Percentiles rank a stretch among this genome's conserved stretches.
These are phyloP conservation scores for Pichia sp. DNA, from an alignment of 1,139 yeast genomes.

Conservation along the genomic window DNA sequence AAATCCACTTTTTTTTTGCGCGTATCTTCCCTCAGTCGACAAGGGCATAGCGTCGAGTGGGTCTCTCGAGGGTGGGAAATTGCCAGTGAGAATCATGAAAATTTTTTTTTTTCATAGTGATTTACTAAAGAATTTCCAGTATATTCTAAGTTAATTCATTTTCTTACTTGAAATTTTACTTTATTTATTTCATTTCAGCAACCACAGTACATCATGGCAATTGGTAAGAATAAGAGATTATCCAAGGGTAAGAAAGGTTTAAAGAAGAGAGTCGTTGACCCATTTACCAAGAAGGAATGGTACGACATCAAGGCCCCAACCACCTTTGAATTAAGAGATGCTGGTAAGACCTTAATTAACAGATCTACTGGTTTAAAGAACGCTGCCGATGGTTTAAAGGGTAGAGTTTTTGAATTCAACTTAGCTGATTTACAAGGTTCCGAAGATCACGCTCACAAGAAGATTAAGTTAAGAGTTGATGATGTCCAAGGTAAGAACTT, in stretches of 20 bases:
- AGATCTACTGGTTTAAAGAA: conserved; percentile 88
- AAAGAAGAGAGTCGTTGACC: conserved; percentile 94
- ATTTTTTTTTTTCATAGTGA: no score
- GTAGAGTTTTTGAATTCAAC: conserved; percentile 82
- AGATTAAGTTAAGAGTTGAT: conserved; percentile 82
- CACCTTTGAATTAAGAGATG: conserved; percentile 88
- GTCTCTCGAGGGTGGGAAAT: no score
- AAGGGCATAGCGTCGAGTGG: no score
- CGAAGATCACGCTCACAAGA: conserved; percentile 89
- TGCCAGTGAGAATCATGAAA: no score
- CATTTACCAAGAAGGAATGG: conserved; percentile 95
- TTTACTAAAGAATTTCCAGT: no score
- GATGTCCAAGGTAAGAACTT: conserved; percentile 91
- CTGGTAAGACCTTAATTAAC: conserved; percentile 92
- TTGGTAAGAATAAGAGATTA: conserved; percentile 95
- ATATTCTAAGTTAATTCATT: neutral
- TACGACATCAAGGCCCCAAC: conserved; percentile 92
- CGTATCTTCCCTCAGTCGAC: no score
- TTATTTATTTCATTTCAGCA: conserved; percentile 6
- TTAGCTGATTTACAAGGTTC: conserved; percentile 89
- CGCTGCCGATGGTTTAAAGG: conserved; percentile 88
- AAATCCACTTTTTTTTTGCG: no score
- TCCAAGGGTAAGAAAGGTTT: conserved; percentile 94
- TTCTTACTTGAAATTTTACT: neutral
- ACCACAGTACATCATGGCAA: conserved; percentile 54